Base-by-base conservation (phyloP, 306 rosid genomes). In the Castanea sativa region DNA sequence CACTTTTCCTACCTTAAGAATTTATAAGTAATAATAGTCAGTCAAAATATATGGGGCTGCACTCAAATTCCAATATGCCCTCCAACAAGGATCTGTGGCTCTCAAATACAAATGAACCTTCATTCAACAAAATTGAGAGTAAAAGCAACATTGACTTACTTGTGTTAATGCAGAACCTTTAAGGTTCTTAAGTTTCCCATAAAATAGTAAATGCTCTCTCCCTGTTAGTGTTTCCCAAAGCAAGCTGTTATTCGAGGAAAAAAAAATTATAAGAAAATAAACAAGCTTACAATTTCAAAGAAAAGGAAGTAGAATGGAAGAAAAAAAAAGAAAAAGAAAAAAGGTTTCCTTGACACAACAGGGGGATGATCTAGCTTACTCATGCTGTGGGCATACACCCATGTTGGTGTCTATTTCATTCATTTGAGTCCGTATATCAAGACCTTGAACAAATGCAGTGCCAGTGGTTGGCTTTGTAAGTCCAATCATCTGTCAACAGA, bases 311-410 rank as follows among this genome's bases (percentile, higher is more conserved):
- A 45, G 14, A 45, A 45, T 32, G 9, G 15, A 33, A 38, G n/a
- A 2, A 1, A 12, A 10, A 21, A n/a, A n/a, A n/a, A n/a, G 51
- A 21, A 45, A 16, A 35, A 32, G 6, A 6, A 38, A 6, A 21
- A 23, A 19, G 13, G 19, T 64, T 61, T 71, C 21, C 23, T 20
- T 45, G 61, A 33, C 52, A 45, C 15, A 10, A 49, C 52, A 55
- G 74, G 80, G 79, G 63, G 53, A 65, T 45, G 52, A 64, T 63
- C 61, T 29, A 43, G 71, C 94, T 87, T 89, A 94, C 98, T 92
- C 94, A 32, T 92, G 92, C 79, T 94, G 97, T 69, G 98, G 98
- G 77, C 97, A 94, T 57, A 94, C 98, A 19, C 97, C 98, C 94
- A 94, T 92, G 88, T 91, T 94, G 18, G 98, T 91, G 74, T 94